Base-by-base conservation (phyloP, 1,139 yeast species). In the Candida pseudocylindracea region DNA sequence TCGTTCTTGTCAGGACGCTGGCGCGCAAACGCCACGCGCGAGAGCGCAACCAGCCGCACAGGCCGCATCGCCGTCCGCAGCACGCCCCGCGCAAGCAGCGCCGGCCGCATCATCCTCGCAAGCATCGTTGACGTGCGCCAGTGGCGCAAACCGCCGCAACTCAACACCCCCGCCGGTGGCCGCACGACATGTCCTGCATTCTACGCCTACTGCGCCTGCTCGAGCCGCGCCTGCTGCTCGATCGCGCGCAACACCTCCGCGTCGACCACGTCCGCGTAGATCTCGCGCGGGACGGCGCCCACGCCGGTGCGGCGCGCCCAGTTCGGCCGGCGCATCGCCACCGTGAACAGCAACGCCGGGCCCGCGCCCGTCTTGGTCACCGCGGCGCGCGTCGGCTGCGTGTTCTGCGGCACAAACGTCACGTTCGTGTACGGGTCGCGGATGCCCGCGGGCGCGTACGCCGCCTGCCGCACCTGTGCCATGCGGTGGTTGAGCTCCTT, bases 371-470 rank as follows among this genome's bases (percentile, higher is more conserved):
- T 13, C 28, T 31, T 20, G 8, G 12, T 20, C 20, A 24, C 12
- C 27, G 45, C 49, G 3, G 62, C 48, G 35, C 49, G 45, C 0
- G 66, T 56, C 1, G 96, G 80, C 51, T 88, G 96, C 2, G 93
- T 74, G 7, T 60, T 54, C n/a, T 45, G 46, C 1, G 95, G 94
- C 31, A 66, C 70, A 45, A 81, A 80, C 29, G 63, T 59, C 30
- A 75, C 59, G 26, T 91, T 92, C 0, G 94, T 75, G 47, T 81
- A 88, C 1, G 79, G 69, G 49, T 88, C 98, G 45, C 74, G 71
- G 25, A 65, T 49, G 2, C 85, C 91, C 36, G 70, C 67, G 11
- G 53, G 40, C 54, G 68, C 13, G 56, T 54, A 39, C 94, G 58
- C 35, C 68, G 72, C 36, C 71, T 72, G 27, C 63, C 53, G 32